Conservation (phyloP, 495 filamentous ascomycete species). For the Jackrogersella multiformis region DNA sequence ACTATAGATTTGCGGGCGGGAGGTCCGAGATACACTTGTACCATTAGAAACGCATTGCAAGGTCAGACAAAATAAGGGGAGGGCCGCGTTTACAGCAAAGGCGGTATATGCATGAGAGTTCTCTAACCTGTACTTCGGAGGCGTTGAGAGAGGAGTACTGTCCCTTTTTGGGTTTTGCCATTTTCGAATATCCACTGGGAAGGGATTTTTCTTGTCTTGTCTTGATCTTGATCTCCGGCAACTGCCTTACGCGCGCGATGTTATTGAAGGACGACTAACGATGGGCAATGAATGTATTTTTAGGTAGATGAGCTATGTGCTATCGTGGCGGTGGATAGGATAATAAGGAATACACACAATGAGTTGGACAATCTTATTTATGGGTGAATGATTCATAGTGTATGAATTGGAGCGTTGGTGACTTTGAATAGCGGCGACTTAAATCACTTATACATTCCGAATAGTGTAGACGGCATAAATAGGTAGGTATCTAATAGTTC, state of each 20-base stretch:
- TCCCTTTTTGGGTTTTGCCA: not conserved
- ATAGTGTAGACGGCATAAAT: no score
- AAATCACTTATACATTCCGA: not conserved
- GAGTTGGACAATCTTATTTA: conserved; percentile 5
- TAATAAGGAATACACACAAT: conserved; percentile 13
- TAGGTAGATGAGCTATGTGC: conserved; percentile 14
- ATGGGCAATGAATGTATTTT: conserved; percentile 33
- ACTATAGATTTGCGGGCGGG: conserved; percentile 22
- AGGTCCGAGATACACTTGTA: conserved; percentile 36
- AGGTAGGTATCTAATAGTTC: no score
- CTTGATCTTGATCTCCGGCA: conserved; percentile 13
- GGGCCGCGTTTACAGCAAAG: conserved; percentile 15
- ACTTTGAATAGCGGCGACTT: not conserved
- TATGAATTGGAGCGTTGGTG: not conserved
- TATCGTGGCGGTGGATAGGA: conserved; percentile 2
- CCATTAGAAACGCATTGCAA: conserved; percentile 36
- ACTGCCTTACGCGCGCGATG: conserved; percentile 8
- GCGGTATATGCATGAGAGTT: conserved; percentile 10
- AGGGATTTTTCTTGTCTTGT: conserved; percentile 13
- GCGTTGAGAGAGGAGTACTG: conserved; percentile 21
- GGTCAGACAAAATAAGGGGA: conserved; percentile 26
- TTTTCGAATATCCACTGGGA: conserved; percentile 19
- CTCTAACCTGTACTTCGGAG: conserved; percentile 20
- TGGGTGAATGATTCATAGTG: no score
- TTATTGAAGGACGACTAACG: conserved; percentile 23